These are phyloP conservation scores for Trichomonas tenax DNA, from an alignment of 208 protist species.

Conservation along the genomic window DNA sequence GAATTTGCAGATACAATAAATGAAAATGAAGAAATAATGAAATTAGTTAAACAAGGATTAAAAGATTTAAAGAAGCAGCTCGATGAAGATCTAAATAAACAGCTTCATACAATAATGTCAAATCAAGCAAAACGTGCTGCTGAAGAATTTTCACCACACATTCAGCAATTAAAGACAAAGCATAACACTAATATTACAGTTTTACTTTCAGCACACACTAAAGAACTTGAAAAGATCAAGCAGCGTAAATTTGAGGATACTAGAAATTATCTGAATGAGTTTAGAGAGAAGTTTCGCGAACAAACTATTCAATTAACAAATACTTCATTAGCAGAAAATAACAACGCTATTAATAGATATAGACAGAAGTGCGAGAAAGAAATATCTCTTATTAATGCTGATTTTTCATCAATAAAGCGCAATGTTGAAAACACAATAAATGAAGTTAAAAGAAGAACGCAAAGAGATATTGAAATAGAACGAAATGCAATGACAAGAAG, in stretches of 20 bases:
- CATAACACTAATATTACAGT: background rate
- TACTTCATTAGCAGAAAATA: background rate
- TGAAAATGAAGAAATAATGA: background rate
- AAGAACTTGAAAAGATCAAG: background rate
- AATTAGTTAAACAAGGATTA: background rate
- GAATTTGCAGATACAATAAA: background rate
- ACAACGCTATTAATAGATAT: background rate
- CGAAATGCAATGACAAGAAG: background rate
- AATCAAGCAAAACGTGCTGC: background rate
- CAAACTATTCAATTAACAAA: background rate
- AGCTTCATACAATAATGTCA: background rate
- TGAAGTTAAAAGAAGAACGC: background rate
- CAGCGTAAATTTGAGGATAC: background rate
- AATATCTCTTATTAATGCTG: background rate
- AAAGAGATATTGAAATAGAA: background rate
- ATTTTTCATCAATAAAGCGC: background rate
- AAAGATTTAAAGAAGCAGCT: background rate
- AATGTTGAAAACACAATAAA: background rate
- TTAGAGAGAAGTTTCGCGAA: background rate
- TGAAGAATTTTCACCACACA: background rate
- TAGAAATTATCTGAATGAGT: background rate
- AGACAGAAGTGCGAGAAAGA: background rate
- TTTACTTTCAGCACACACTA: background rate
- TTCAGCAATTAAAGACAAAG: background rate
- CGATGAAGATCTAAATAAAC: background rate